Evolutionary conservation across 306 rosid genomes (phyloP).

Genomic region (Begonia masoniana): DNA sequence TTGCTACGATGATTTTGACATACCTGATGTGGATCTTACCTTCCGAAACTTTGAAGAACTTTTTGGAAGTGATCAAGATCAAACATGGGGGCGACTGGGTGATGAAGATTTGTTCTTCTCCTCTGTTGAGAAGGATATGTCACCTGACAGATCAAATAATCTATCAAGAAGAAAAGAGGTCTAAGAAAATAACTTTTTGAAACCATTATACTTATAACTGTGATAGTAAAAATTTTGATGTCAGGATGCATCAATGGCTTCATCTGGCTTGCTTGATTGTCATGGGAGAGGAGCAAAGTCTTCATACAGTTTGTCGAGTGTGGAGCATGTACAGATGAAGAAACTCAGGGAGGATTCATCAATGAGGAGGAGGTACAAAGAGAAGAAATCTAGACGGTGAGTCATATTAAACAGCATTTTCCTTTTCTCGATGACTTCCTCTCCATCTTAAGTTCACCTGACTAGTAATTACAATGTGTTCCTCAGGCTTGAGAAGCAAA

Average conservation of each 20-base stretch:
- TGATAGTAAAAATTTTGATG: conserved; percentile 12
- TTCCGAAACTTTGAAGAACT: conserved; percentile 65
- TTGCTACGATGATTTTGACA: conserved; percentile 52
- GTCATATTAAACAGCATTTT: conserved; percentile 4
- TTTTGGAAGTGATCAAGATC: conserved; percentile 72
- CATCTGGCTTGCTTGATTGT: conserved; percentile 22
- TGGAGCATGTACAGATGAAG: conserved; percentile 14
- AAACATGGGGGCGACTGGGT: conserved; percentile 23
- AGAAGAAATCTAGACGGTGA: conserved; percentile 35
- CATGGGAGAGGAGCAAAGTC: conserved; percentile 13
- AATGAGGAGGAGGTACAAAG: conserved; percentile 20
- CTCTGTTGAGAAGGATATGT: conserved; percentile 40
- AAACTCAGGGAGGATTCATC: conserved; percentile 16
- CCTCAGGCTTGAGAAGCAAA: conserved; percentile 40
- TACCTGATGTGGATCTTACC: conserved; percentile 81
- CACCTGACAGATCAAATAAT: conserved; percentile 34
- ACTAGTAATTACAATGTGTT: conserved; percentile 4
- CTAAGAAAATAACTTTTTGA: conserved; percentile 6
- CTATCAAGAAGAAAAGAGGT: conserved; percentile 40
- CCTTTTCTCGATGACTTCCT: neutral
- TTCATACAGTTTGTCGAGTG: conserved; percentile 19
- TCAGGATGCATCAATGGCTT: conserved; percentile 44
- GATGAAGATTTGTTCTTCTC: conserved; percentile 39
- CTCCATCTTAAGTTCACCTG: neutral
- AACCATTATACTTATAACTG: conserved; percentile 1